These are phyloP conservation scores for Suillus spraguei DNA, from an alignment of 768 basidiomycete species.

Conservation along the genomic window DNA sequence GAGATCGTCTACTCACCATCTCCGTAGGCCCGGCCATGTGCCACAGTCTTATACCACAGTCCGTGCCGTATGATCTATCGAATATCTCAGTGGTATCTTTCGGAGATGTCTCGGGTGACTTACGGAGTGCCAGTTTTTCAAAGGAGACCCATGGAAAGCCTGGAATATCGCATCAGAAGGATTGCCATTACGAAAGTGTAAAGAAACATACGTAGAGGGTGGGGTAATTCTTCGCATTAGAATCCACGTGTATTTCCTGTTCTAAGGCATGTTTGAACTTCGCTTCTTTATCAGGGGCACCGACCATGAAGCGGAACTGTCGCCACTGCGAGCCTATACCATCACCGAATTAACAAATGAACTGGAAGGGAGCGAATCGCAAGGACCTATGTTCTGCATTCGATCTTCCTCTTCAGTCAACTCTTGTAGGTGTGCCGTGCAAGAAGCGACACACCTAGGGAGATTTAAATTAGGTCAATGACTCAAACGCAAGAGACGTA, in stretches of 20 bases:
- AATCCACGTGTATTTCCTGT: conserved; percentile 38
- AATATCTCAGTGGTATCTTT: not conserved
- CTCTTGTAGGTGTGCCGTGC: conserved; percentile 71
- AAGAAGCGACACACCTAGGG: conserved; percentile 67
- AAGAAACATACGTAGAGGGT: conserved; percentile 15
- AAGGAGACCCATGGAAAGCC: conserved; percentile 71
- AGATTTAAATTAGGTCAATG: not conserved
- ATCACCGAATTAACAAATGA: not conserved
- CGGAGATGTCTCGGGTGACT: conserved; percentile 13
- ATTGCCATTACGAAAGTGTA: not conserved
- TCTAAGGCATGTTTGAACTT: conserved; percentile 53
- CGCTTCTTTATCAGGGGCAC: conserved; percentile 71
- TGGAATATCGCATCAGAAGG: conserved; percentile 21
- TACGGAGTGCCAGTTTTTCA: conserved; percentile 74
- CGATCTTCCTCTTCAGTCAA: conserved; percentile 55
- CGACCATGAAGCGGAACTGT: conserved; percentile 73
- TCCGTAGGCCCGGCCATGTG: conserved; percentile 65
- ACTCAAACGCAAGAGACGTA: conserved; percentile 23
- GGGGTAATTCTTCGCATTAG: conserved; percentile 43
- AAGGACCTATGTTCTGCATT: conserved; percentile 54
- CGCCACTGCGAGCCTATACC: conserved; percentile 47
- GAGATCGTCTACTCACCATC: conserved; percentile 44
- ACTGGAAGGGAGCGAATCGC: not conserved
- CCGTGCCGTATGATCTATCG: conserved; percentile 71
- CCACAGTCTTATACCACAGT: conserved; percentile 58